A percentile compares a stretch with the other conserved stretches of the same genome.
phyloP scores from a whole-genome alignment of 2,329 filamentous ascomycete genomes.

The Graphiopsis chlorocephala region DNA sequence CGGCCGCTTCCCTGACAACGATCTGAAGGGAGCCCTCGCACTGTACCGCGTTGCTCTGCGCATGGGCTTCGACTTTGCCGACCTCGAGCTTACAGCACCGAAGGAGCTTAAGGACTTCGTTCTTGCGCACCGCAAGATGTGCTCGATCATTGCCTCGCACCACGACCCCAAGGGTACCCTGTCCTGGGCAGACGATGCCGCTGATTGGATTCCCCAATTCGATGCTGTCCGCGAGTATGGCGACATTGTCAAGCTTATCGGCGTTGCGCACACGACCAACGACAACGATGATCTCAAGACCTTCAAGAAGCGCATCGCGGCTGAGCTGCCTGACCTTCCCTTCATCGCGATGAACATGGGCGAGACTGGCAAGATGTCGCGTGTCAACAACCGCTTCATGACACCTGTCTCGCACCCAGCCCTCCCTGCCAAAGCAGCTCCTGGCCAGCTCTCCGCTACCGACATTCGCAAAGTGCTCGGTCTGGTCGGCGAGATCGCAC shows the following conservation, averaged over 20 bases:
- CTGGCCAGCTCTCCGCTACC: constrained; percentile 84
- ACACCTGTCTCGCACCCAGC: constrained; percentile 89
- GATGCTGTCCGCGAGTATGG: constrained; percentile 87
- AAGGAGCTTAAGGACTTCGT: constrained; percentile 64
- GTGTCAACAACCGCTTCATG: constrained; percentile 87
- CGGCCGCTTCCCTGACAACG: constrained; percentile 78
- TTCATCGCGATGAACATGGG: constrained; percentile 98
- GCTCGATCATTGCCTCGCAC: constrained; percentile 89
- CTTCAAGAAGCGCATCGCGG: constrained; percentile 75
- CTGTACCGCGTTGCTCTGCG: constrained; percentile 78
- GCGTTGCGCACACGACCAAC: constrained; percentile 69
- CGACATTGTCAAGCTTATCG: constrained; percentile 92
- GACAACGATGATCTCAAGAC: constrained; percentile 83
- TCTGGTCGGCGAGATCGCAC: constrained; percentile 73
- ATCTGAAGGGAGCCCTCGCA: constrained; percentile 59
- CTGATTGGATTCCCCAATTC: constrained; percentile 82
- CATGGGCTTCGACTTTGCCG: constrained; percentile 86
- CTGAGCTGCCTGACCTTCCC: constrained; percentile 68
- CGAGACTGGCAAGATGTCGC: constrained; percentile 77
- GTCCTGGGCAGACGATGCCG: constrained; percentile 77
- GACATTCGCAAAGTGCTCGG: constrained; percentile 80
- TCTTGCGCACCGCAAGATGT: constrained; percentile 59
- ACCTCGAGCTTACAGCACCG: constrained; percentile 85
- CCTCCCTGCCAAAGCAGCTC: constrained; percentile 89
- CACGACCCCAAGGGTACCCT: constrained; percentile 78